Evolutionary conservation across 306 rosid species (phyloP).

Genomic region (Mucuna pruriens): DNA sequence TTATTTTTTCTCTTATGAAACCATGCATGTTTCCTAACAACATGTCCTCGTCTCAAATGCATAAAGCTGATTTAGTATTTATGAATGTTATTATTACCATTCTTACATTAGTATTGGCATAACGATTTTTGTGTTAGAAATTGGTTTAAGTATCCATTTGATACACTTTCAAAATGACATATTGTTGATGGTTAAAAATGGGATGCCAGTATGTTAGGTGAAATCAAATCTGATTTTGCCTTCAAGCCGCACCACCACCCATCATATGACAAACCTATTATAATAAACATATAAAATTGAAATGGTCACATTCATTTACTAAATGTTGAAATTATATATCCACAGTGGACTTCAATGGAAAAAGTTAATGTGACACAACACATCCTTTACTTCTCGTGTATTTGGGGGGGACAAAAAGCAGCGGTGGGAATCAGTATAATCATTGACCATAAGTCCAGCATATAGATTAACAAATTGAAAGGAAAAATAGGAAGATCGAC

Average conservation of each 20-base stretch:
- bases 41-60: no score
- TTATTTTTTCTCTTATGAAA: no score
- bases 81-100: no score
- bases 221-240: background rate
- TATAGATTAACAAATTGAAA: background rate
- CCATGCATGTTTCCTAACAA: no score
- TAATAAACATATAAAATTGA: background rate
- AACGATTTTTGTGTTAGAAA: no score
- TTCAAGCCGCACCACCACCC: background rate
- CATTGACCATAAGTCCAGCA: background rate
- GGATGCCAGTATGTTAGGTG: background rate
- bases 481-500: background rate
- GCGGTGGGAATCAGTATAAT: background rate
- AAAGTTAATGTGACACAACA: background rate
- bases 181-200: no score
- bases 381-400: background rate
- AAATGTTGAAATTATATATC: background rate
- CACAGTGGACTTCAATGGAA: background rate
- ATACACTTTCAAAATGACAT: background rate
- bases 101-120: no score
- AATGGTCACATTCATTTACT: background rate
- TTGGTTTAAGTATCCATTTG: background rate
- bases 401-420: no score
- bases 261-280: background rate
- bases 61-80: no score